Conservation (phyloP, 768 basidiomycete species). For the Rhizopogon vesiculosus region DNA sequence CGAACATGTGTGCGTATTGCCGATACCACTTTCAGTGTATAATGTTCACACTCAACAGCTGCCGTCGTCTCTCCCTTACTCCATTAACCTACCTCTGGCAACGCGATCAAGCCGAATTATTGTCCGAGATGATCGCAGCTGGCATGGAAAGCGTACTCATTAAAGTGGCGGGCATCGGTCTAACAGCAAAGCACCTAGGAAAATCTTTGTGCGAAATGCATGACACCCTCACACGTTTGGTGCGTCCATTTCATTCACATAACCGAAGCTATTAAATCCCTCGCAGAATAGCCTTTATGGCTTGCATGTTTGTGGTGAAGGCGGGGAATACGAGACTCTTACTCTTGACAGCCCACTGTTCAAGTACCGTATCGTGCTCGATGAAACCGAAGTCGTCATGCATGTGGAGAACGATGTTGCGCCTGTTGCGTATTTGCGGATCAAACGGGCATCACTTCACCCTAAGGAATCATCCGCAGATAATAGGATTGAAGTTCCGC, state of each 20-base stretch:
- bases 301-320: constrained; percentile 94
- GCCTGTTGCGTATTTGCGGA: constrained; percentile 85
- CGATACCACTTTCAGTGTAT: neutral
- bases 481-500: constrained; percentile 36
- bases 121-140: constrained; percentile 79
- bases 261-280: neutral
- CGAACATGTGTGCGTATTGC: constrained; percentile 81
- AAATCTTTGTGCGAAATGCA: constrained; percentile 71
- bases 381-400: constrained; percentile 64
- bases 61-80: constrained; percentile 73
- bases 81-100: constrained; percentile 94
- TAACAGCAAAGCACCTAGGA: constrained; percentile 74
- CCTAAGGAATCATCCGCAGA: constrained; percentile 35
- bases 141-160: constrained; percentile 83
- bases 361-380: constrained; percentile 69
- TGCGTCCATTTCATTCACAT: constrained; percentile 26
- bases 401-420: constrained; percentile 82
- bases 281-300: constrained; percentile 75
- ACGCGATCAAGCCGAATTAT: constrained; percentile 78
- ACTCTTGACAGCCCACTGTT: constrained; percentile 90
- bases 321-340: constrained; percentile 95
- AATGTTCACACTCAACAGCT: constrained; percentile 39
- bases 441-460: constrained; percentile 63
- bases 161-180: constrained; percentile 94
- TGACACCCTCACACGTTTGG: constrained; percentile 66